phyloP scores from a whole-genome alignment of 2,329 filamentous ascomycete genomes.

The Xylariaceae sp. region DNA sequence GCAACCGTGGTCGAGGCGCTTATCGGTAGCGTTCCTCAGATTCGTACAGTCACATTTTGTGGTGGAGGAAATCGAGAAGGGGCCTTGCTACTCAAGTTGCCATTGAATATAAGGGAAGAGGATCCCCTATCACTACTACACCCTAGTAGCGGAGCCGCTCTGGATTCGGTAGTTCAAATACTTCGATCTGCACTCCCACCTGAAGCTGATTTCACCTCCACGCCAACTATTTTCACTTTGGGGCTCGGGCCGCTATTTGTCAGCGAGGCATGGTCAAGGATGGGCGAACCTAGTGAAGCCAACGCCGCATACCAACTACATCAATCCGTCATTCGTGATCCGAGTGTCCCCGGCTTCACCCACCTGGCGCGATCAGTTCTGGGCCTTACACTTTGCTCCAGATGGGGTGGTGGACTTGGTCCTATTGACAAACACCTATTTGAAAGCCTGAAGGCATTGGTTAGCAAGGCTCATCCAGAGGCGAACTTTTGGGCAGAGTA shows the following conservation, averaged over 20 bases:
- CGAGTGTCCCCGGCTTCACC: constrained; percentile 67
- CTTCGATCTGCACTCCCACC: constrained; percentile 42
- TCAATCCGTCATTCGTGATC: constrained; percentile 62
- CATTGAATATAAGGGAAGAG: constrained; percentile 53
- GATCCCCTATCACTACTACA: constrained; percentile 55
- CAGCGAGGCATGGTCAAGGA: constrained; percentile 48
- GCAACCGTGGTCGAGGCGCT: constrained; percentile 75
- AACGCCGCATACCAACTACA: constrained; percentile 70
- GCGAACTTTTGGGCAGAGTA: constrained; percentile 52
- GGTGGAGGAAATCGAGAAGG: constrained; percentile 86
- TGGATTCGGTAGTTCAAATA: constrained; percentile 36
- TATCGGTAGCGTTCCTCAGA: constrained; percentile 62
- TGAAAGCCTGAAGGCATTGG: constrained; percentile 39
- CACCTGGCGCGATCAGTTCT: constrained; percentile 69
- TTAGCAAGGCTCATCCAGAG: constrained; percentile 35
- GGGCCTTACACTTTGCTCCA: constrained; percentile 65
- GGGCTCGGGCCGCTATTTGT: constrained; percentile 44
- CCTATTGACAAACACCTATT: constrained; percentile 45
- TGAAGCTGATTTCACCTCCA: constrained; percentile 31
- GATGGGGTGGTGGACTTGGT: constrained; percentile 64
- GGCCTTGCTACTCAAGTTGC: constrained; percentile 68
- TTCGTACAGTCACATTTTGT: constrained; percentile 76
- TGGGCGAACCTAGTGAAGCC: constrained; percentile 45
- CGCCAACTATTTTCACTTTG: constrained; percentile 41
- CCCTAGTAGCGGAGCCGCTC: constrained; percentile 18